Percentiles rank a stretch among this genome's conserved stretches.
Evolutionary conservation across 2,329 filamentous ascomycete species (phyloP).

Genomic region (Alternaria ventricosa): DNA sequence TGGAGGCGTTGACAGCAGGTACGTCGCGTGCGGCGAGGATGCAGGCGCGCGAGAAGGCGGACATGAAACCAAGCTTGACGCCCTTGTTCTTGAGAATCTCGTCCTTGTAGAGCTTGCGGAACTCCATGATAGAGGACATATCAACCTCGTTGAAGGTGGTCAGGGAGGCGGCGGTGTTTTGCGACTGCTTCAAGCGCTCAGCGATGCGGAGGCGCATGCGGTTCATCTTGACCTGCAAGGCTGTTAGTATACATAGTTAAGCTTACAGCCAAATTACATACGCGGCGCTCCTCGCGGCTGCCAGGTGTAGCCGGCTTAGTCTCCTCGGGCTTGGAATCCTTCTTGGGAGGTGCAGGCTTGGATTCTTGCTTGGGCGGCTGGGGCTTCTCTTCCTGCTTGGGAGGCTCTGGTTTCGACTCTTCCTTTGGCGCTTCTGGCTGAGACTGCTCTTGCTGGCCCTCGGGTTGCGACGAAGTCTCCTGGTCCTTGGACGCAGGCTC

Average conservation of each 20-base stretch:
- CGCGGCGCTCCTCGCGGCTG: conserved; percentile 84
- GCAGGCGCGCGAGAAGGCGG: conserved; percentile 89
- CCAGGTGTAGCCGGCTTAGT: conserved; percentile 60
- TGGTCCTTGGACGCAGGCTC: conserved; percentile 64
- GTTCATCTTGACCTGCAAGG: conserved; percentile 95
- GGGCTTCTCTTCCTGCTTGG: conserved; percentile 48
- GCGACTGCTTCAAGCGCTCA: conserved; percentile 97
- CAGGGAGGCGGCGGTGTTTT: conserved; percentile 95
- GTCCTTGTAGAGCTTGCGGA: conserved; percentile 97
- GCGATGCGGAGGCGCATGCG: conserved; percentile 97
- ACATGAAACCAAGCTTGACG: conserved; percentile 99
- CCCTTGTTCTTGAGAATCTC: conserved; percentile 94
- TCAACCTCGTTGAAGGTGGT: conserved; percentile 99
- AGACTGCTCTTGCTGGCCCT: conserved; percentile 57
- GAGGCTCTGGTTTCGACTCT: conserved; percentile 50
- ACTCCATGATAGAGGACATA: conserved; percentile 97
- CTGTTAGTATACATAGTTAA: conserved; percentile 16
- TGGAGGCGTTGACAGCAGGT: conserved; percentile 94
- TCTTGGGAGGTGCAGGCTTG: conserved; percentile 29
- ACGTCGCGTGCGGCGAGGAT: conserved; percentile 93
- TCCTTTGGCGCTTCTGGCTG: conserved; percentile 48
- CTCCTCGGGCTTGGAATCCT: conserved; percentile 45
- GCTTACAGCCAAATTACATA: conserved; percentile 56
- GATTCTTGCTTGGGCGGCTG: conserved; percentile 42
- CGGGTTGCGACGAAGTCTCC: conserved; percentile 62